Base-by-base conservation (phyloP, 2,329 filamentous ascomycete species). In the Elsinoe necatrix region DNA sequence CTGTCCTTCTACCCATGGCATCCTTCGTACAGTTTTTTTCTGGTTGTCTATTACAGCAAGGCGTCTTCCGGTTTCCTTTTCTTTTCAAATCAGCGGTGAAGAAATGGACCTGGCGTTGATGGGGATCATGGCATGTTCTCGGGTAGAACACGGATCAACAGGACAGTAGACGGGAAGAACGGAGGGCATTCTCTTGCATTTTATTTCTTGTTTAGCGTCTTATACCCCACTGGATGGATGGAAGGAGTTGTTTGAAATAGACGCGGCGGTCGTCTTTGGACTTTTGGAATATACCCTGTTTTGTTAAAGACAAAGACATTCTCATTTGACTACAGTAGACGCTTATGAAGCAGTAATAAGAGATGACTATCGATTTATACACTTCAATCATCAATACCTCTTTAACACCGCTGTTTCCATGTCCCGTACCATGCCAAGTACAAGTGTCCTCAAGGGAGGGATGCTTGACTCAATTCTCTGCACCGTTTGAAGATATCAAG, bases 221-320 rank as follows among this genome's bases (percentile, higher is more conserved):
- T 29, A 52, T 52, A 52, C 48, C 48, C 48, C 48, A 52, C 48
- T 52, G 48, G 48, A 20, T 52, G 48, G 48, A 23, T 52, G 48
- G 48, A 52, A 11, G 41, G 41, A 21, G n/a, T 25, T 45, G 20
- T 12, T 45, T 45, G 20, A 52, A 31, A 34, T 31, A 50, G 45
- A 50, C 25, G 45, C 45, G 27, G 45, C 20, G 45, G 45, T 34
- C 45, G 45, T 50, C 27, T 52, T 14, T 34, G 25, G 25, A 29
- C 11, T n/a, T 51, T 37, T 52, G 29, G 20, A 31, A 52, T 35
- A 52, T 52, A 35, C 48, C 45, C 45, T 50, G 45, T 50, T 50
- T 50, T 50, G 12, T 20, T 50, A 50, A 9, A 50, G 25, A 37
- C 8, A 31, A 37, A 52, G 48, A 52, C 14, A 34, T 25, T 39